Conservation (phyloP, 2,329 filamentous ascomycete genomes). For the Torrubiella hemipterigena region DNA sequence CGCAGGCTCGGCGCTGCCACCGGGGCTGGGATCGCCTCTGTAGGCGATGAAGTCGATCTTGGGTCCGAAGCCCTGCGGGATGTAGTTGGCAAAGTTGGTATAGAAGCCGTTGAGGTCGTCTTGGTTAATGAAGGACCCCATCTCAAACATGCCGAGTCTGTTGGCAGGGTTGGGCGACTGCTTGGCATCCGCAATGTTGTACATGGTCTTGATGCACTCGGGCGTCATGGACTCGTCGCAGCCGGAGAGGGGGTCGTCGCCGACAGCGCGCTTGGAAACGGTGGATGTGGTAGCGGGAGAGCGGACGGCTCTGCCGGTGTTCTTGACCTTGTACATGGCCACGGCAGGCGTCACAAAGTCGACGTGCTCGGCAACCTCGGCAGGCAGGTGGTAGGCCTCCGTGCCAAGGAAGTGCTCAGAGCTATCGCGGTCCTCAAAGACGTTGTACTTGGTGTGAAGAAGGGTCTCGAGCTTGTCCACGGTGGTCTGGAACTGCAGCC, state of each 20-base stretch:
- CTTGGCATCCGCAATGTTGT: slow-evolving; percentile 22
- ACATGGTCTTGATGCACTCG: slow-evolving; percentile 36
- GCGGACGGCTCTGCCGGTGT: not conserved
- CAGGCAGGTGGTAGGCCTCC: slow-evolving; percentile 25
- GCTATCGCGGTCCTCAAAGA: slow-evolving; percentile 23
- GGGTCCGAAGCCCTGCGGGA: slow-evolving; percentile 25
- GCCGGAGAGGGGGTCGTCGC: not conserved
- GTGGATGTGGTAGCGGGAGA: not conserved
- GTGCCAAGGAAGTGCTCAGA: slow-evolving; percentile 20
- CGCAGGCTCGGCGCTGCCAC: slow-evolving; percentile 22
- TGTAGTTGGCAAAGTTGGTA: slow-evolving; percentile 16
- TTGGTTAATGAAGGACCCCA: slow-evolving; percentile 25
- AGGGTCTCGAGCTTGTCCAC: slow-evolving; percentile 29
- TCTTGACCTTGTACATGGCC: slow-evolving; percentile 12
- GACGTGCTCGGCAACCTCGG: slow-evolving; percentile 20
- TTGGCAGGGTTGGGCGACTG: slow-evolving; percentile 20
- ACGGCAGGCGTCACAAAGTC: slow-evolving; percentile 27
- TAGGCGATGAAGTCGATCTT: slow-evolving; percentile 17
- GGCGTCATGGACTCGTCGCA: slow-evolving; percentile 44
- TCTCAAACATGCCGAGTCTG: slow-evolving; percentile 28
- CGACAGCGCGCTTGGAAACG: not conserved
- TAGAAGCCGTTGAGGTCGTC: slow-evolving; percentile 26
- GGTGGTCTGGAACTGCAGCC: slow-evolving; percentile 13
- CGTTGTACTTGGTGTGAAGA: slow-evolving; percentile 39
- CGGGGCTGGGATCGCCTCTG: slow-evolving; percentile 8